Conservation (phyloP, 2,329 filamentous ascomycete genomes). For the Grosmannia penicillata region DNA sequence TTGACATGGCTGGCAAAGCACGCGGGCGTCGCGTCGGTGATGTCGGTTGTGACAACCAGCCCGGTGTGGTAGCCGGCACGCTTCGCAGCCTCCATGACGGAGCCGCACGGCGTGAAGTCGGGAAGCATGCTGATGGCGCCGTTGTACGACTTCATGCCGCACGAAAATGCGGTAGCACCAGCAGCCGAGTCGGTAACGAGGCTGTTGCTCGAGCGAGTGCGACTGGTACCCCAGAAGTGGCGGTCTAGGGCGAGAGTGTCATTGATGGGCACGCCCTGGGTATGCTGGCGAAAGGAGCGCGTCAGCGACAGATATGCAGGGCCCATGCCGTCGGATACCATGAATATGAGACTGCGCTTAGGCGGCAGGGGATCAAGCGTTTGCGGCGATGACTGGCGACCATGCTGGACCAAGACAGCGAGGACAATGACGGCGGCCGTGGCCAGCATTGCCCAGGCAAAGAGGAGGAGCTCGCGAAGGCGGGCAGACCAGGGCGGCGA, state of each 20-base stretch:
- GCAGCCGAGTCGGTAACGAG: constrained; percentile 91
- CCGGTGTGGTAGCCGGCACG: constrained; percentile 83
- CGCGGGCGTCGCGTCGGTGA: constrained; percentile 92
- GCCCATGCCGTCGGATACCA: constrained; percentile 98
- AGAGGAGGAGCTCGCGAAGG: constrained; percentile 57
- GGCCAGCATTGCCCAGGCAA: constrained; percentile 69
- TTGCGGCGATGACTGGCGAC: constrained; percentile 17
- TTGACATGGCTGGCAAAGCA: constrained; percentile 87
- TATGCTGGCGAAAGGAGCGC: constrained; percentile 69
- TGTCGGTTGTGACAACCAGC: constrained; percentile 82
- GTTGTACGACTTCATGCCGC: constrained; percentile 88
- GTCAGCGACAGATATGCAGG: constrained; percentile 81
- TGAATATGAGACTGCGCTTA: constrained; percentile 93
- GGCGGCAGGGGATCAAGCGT: constrained; percentile 26
- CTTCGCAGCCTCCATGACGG: constrained; percentile 86
- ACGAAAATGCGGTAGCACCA: constrained; percentile 94
- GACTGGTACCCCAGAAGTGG: constrained; percentile 79
- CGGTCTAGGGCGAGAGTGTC: constrained; percentile 70
- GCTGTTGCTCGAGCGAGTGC: constrained; percentile 71
- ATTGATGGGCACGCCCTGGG: constrained; percentile 55
- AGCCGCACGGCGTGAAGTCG: constrained; percentile 76
- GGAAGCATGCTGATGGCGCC: constrained; percentile 85
- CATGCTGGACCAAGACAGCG: constrained; percentile 64
- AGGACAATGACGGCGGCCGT: constrained; percentile 67
- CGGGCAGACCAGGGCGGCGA: constrained; percentile 22